Evolutionary conservation across 257 asterid species (phyloP).

Genomic region (Nicotiana tomentosiformis): DNA sequence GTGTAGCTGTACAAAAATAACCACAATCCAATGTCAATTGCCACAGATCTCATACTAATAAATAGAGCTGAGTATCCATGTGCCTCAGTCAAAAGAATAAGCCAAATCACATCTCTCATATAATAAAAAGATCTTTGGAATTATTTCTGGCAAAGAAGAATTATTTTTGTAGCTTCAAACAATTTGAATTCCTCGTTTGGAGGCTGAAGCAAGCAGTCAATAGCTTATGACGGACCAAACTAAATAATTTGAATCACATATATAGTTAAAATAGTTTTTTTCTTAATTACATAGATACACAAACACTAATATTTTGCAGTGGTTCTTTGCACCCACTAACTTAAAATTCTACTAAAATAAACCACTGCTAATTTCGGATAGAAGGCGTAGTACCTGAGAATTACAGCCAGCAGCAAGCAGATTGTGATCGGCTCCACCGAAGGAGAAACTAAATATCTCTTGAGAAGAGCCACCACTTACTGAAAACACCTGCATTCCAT

Average conservation of each 20-base stretch:
- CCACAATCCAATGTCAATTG: neutral
- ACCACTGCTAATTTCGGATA: neutral
- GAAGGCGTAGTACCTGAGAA: slow-evolving; percentile 44
- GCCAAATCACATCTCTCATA: neutral
- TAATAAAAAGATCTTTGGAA: neutral
- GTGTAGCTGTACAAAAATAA: slow-evolving; percentile 34
- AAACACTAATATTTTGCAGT: neutral
- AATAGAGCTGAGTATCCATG: neutral
- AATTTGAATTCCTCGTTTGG: neutral
- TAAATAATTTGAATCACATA: neutral
- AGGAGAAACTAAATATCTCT: slow-evolving; percentile 85
- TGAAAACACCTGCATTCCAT: slow-evolving; percentile 58
- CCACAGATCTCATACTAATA: neutral
- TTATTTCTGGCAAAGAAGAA: neutral
- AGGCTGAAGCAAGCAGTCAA: neutral
- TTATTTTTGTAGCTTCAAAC: neutral
- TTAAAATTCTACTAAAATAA: neutral
- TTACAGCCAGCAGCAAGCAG: slow-evolving; percentile 82
- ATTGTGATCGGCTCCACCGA: slow-evolving; percentile 69
- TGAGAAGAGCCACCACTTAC: slow-evolving; percentile 54
- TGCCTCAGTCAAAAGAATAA: neutral
- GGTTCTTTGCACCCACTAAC: neutral
- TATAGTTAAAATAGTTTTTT: neutral
- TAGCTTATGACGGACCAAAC: neutral
- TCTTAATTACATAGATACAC: neutral